Evolutionary conservation across 352 stramenopile species (phyloP).

Genomic region (Globisporangium mamillatum): DNA sequence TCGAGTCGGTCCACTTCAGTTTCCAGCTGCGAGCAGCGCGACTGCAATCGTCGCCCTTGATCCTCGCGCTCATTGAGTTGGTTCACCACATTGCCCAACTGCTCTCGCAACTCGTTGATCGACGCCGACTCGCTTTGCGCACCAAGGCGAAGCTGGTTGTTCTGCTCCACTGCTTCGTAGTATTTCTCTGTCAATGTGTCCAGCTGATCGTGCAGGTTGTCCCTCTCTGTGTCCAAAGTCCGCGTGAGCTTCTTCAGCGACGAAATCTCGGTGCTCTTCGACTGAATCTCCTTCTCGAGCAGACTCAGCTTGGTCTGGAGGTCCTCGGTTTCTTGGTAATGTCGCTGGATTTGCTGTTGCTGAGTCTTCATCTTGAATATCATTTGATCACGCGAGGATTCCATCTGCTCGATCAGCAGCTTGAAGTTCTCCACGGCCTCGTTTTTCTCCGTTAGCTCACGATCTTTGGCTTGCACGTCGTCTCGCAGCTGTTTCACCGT

Average conservation of each 20-base stretch:
- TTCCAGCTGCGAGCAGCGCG: constrained; percentile 41
- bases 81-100: constrained; percentile 50
- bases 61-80: constrained; percentile 60
- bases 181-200: constrained; percentile 72
- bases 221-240: constrained; percentile 71
- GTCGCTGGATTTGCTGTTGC: constrained; percentile 58
- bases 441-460: constrained; percentile 57
- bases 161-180: constrained; percentile 56
- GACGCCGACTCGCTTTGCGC: constrained; percentile 31
- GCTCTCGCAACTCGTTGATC: constrained; percentile 48
- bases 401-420: constrained; percentile 78
- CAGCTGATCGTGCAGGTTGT: constrained; percentile 62
- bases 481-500: constrained; percentile 56
- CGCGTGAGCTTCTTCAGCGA: constrained; percentile 70
- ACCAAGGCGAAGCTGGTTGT: constrained; percentile 35
- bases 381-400: constrained; percentile 76
- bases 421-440: constrained; percentile 68
- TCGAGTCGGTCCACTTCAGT: constrained; percentile 51
- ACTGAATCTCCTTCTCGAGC: constrained; percentile 39
- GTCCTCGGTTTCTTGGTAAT: constrained; percentile 52
- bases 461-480: constrained; percentile 54
- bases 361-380: constrained; percentile 76
- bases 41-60: constrained; percentile 37
- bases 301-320: constrained; percentile 45
- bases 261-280: constrained; percentile 45